These are phyloP conservation scores for Cystobasidium slooffiae DNA, from an alignment of 1,284 basidiomycete species.

Conservation along the genomic window DNA sequence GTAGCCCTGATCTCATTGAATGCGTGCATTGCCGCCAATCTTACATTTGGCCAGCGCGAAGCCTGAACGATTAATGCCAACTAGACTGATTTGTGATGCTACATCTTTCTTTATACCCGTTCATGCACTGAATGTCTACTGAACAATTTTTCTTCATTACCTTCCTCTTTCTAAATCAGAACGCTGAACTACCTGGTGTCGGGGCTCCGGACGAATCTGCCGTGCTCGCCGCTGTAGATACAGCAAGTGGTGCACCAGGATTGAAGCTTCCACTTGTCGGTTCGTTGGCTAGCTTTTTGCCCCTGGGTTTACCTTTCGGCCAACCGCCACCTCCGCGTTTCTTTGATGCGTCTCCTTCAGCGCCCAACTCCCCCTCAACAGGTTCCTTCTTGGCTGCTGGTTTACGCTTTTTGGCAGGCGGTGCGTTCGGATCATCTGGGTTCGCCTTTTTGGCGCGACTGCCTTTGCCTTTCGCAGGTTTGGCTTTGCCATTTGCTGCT, in stretches of 20 bases:
- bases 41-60: too few relatives aligned
- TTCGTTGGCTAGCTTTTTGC: slow-evolving; percentile 24
- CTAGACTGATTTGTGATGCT: slow-evolving; percentile 1
- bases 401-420: slow-evolving; percentile 30
- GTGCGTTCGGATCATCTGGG: slow-evolving; percentile 34
- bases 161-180: not conserved
- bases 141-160: not conserved
- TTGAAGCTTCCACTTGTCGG: slow-evolving; percentile 18
- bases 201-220: slow-evolving; percentile 21
- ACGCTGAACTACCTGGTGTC: slow-evolving; percentile 3
- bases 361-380: slow-evolving; percentile 13
- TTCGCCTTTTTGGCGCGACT: slow-evolving; percentile 30
- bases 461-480: slow-evolving; percentile 37
- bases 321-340: slow-evolving; percentile 17
- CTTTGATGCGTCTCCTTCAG: slow-evolving; percentile 12
- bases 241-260: slow-evolving; percentile 1
- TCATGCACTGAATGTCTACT: not conserved
- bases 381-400: slow-evolving; percentile 16
- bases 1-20: too few relatives aligned
- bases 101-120: slow-evolving; percentile 1
- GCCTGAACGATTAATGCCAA: not conserved
- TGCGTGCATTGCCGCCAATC: not conserved
- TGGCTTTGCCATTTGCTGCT: slow-evolving; percentile 23
- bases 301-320: slow-evolving; percentile 27
- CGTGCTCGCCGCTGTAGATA: slow-evolving; percentile 17